Percentiles rank a stretch among this genome's conserved stretches.
Conservation (phyloP, 768 basidiomycete species). For the Russula sp. region DNA sequence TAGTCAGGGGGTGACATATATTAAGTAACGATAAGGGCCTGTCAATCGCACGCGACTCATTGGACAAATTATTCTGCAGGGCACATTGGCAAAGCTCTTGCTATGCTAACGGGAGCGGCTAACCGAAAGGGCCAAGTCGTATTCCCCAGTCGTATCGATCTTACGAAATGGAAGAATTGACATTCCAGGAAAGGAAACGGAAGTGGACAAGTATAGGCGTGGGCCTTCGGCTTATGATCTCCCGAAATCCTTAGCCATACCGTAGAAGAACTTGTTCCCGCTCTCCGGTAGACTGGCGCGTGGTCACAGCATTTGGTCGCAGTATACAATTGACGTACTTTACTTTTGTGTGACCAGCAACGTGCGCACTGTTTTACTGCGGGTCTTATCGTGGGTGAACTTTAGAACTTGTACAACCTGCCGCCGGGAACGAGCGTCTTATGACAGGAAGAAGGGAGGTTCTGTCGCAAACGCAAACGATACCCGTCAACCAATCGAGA, state of each 20-base stretch:
- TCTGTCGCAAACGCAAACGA: not conserved
- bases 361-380: not conserved
- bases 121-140: slow-evolving; percentile 24
- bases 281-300: slow-evolving; percentile 14
- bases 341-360: not conserved
- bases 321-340: not conserved
- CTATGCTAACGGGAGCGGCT: slow-evolving; percentile 3
- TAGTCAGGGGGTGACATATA: slow-evolving; percentile 13
- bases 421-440: slow-evolving; percentile 11
- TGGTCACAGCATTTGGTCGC: not conserved
- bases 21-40: slow-evolving; percentile 4
- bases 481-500: slow-evolving; percentile 2
- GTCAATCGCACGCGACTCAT: slow-evolving; percentile 11
- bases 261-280: not conserved
- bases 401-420: not conserved
- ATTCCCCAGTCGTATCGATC: slow-evolving; percentile 1
- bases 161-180: slow-evolving; percentile 18
- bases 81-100: not conserved
- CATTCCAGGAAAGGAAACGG: slow-evolving; percentile 24
- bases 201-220: not conserved
- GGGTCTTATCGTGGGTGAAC: not conserved
- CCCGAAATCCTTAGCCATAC: slow-evolving; percentile 1
- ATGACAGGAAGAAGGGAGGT: not conserved
- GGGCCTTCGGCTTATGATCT: slow-evolving; percentile 23
- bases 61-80: slow-evolving; percentile 8